Conservation (phyloP, 768 basidiomycete genomes). For the Pleurotus salmoneostramineus region DNA sequence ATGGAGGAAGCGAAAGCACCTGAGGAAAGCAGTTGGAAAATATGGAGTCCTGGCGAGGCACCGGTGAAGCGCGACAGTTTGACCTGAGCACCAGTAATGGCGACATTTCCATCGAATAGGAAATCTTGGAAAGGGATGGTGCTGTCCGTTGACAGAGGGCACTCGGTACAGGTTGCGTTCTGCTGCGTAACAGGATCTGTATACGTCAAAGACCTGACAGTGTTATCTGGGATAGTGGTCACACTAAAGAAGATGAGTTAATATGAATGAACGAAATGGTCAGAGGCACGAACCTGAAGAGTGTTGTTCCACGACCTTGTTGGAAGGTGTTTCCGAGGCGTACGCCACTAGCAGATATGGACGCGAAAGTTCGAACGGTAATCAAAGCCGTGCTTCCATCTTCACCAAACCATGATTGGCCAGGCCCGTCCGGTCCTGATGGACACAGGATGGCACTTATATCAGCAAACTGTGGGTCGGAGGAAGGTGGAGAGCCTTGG, state of each 20-base stretch:
- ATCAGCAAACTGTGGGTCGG: conserved; percentile 54
- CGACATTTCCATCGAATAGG: conserved; percentile 58
- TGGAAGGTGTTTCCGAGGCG: conserved; percentile 92
- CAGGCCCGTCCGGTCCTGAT: conserved; percentile 71
- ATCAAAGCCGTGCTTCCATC: conserved; percentile 71
- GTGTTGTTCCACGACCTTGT: conserved; percentile 75
- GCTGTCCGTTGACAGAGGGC: conserved; percentile 77
- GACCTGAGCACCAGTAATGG: conserved; percentile 89
- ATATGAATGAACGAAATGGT: neutral
- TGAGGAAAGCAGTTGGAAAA: conserved; percentile 88
- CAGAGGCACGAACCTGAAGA: conserved; percentile 64
- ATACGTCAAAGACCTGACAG: conserved; percentile 71
- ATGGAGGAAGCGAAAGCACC: conserved; percentile 87
- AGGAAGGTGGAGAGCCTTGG: conserved; percentile 58
- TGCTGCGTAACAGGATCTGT: conserved; percentile 71
- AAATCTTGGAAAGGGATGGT: conserved; percentile 91
- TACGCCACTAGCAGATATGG: conserved; percentile 72
- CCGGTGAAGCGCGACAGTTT: conserved; percentile 77
- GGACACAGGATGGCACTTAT: conserved; percentile 82
- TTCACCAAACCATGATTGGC: conserved; percentile 80
- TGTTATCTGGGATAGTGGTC: conserved; percentile 87
- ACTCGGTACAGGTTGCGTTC: conserved; percentile 76
- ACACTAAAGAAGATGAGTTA: conserved; percentile 41
- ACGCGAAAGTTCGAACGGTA: conserved; percentile 72
- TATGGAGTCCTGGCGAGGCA: conserved; percentile 74